phyloP scores from a whole-genome alignment of 208 protist genomes.

The Leishmania guyanensis region DNA sequence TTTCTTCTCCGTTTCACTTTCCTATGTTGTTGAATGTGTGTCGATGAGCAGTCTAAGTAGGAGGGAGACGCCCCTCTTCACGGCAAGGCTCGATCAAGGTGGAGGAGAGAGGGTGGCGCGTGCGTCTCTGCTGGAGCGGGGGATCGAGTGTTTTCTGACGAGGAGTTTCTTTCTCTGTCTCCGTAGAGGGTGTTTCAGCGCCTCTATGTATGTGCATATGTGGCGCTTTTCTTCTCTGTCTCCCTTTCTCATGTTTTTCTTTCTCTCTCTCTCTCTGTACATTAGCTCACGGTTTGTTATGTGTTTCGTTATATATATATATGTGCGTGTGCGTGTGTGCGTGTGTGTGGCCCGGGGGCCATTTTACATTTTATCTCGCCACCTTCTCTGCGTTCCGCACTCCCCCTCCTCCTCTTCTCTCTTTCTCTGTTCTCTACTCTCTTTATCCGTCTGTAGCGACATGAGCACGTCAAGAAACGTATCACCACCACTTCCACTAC shows the following conservation, averaged over 20 bases:
- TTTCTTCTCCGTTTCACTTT: not conserved
- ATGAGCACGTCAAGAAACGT: not conserved
- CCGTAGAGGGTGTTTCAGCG: not conserved
- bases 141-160: no score
- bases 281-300: no score
- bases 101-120: not conserved
- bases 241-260: not conserved
- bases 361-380: no score
- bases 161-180: not conserved
- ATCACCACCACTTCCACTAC: not conserved
- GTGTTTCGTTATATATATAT: no score
- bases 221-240: not conserved
- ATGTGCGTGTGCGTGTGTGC: no score
- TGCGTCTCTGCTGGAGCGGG: not conserved
- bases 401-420: no score
- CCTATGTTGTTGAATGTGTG: not conserved
- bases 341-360: no score
- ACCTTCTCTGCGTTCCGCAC: no score
- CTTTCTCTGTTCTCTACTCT: not conserved
- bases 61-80: no score
- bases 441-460: not conserved
- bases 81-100: not conserved
- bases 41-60: not conserved
- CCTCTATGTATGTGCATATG: not conserved
- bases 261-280: not conserved